Base-by-base conservation (phyloP, 805 yeast genomes). In the Yarrowia keelungensis region DNA sequence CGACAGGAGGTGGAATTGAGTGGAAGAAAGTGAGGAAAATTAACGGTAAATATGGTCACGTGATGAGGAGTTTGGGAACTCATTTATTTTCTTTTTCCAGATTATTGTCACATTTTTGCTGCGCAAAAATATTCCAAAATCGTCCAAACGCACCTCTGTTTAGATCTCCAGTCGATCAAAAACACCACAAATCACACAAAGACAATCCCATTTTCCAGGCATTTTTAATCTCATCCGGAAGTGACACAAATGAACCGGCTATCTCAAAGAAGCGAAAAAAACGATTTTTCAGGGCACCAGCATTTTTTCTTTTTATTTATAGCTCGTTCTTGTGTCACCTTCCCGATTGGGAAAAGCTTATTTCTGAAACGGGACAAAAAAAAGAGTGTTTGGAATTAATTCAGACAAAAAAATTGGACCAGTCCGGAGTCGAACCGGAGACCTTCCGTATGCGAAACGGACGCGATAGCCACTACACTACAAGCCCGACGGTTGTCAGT, bases 381-480 rank as follows among this genome's bases (percentile, higher is more conserved):
- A 16, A 50, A 50, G 5, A 35, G 41, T 19, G 32, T 5, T 5
- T 5, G 32, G 7, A 26, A 5, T 26, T 26, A 26, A 26, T 26
- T 26, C 7, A 15, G 26, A n/a, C 19, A 16, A 51, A 51, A 50
- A 51, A 35, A 50, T n/a, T 35, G 53, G 53, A 49, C 53, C 53
- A 75, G 76, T 72, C 77, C 77, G 77, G 77, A 75, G 71, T 75
- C 74, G 77, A 75, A 75, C 77, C 77, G 77, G 77, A 75, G 77
- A 75, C 77, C 77, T 74, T 75, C 76, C 77, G 77, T 74, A 75
- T 75, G 77, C 77, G 75, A 75, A 75, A 74, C 77, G 76, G 76
- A 75, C 74, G 75, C 74, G 76, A 75, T 74, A 74, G 69, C 76
- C 77, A 74, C 76, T 74, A 75, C 76, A 74, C 76, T 49, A 49